A percentile compares a stretch with the other conserved stretches of the same genome.
Evolutionary conservation across 495 filamentous ascomycete genomes (phyloP).

Genomic region (Hypomontagnella monticulosa): DNA sequence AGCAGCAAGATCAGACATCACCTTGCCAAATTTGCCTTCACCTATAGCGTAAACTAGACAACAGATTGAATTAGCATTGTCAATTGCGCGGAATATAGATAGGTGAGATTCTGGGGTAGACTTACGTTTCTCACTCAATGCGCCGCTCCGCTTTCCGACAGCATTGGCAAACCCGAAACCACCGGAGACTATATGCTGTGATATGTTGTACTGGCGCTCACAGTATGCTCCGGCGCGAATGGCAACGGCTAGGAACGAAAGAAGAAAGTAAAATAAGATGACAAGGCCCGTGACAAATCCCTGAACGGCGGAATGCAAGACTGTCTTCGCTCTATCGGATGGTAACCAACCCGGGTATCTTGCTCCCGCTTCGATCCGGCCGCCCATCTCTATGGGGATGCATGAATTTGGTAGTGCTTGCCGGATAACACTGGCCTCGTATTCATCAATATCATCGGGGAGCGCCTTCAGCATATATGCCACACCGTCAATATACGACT

Average conservation of each 20-base stretch:
- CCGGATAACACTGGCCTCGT: conserved; percentile 57
- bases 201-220: conserved; percentile 71
- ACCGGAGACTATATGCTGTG: conserved; percentile 60
- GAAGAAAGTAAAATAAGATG: conserved; percentile 62
- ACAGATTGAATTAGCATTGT: conserved; percentile 7
- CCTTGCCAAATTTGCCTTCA: conserved; percentile 65
- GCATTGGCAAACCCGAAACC: conserved; percentile 62
- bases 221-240: conserved; percentile 64
- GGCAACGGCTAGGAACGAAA: conserved; percentile 68
- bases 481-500: conserved; percentile 72
- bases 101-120: not conserved
- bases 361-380: conserved; percentile 23
- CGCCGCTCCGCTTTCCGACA: conserved; percentile 61
- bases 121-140: conserved; percentile 55
- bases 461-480: conserved; percentile 73
- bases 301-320: conserved; percentile 68
- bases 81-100: not conserved
- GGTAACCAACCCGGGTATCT: conserved; percentile 11
- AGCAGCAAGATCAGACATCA: conserved; percentile 56
- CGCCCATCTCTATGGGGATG: conserved; percentile 27
- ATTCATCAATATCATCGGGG: conserved; percentile 63
- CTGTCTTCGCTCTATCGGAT: conserved; percentile 48
- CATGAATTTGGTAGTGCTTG: conserved; percentile 54
- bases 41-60: conserved; percentile 58
- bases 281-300: conserved; percentile 65